Percentiles rank a stretch among this genome's conserved stretches.
These are phyloP conservation scores for Amanita pseudoporphyria DNA, from an alignment of 768 basidiomycete species.

Conservation along the genomic window DNA sequence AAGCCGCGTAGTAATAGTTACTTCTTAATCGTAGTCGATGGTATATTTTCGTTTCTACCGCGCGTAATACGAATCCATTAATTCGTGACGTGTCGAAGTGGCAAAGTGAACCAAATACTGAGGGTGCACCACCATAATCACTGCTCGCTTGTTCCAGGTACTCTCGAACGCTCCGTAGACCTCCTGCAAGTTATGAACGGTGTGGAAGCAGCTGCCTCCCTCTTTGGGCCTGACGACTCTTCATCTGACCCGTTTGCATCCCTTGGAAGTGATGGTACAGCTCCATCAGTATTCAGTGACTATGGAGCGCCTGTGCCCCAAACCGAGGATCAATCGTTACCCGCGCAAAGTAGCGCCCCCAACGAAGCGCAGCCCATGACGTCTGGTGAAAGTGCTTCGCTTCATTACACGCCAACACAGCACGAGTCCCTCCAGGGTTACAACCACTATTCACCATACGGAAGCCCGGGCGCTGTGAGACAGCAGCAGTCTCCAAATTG, in stretches of 20 bases:
- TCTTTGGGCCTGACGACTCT: constrained; percentile 63
- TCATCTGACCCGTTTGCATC: constrained; percentile 55
- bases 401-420: neutral
- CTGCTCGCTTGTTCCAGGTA: neutral
- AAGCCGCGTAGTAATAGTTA: constrained; percentile 11
- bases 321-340: neutral
- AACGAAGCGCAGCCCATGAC: neutral
- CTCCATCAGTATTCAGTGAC: neutral
- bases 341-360: neutral
- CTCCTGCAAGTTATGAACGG: constrained; percentile 38
- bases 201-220: constrained; percentile 72
- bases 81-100: constrained; percentile 25
- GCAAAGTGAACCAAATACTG: constrained; percentile 31
- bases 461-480: constrained; percentile 4
- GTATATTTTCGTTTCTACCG: constrained; percentile 2
- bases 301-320: neutral
- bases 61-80: neutral
- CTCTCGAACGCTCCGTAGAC: neutral
- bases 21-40: constrained; percentile 8
- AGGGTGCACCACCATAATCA: constrained; percentile 1
- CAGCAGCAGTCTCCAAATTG: neutral
- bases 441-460: constrained; percentile 7
- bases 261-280: constrained; percentile 26
- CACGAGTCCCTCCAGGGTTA: neutral
- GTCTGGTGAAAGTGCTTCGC: neutral